These are phyloP conservation scores for Rhodotorula glutinis DNA, from an alignment of 1,284 basidiomycete genomes.

Conservation along the genomic window DNA sequence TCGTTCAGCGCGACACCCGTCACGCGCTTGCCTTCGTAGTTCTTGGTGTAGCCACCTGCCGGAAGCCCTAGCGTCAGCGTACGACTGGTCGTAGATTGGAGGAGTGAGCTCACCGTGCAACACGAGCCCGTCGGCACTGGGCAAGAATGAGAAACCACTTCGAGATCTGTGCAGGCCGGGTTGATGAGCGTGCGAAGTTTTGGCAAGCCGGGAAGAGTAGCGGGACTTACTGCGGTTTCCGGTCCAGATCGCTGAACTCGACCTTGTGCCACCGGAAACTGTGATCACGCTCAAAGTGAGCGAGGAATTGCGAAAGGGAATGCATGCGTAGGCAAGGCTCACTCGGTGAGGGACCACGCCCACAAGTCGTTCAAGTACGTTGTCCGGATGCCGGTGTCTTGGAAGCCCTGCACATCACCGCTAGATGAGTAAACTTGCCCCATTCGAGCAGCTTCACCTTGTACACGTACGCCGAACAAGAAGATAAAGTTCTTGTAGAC, in stretches of 20 bases:
- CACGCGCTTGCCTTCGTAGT: slow-evolving; percentile 78
- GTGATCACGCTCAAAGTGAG: slow-evolving; percentile 51
- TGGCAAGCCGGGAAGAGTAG: background rate
- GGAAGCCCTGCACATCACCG: slow-evolving; percentile 15
- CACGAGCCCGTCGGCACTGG: slow-evolving; percentile 74
- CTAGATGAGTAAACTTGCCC: no score
- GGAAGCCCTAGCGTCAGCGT: no score
- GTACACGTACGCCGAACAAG: slow-evolving; percentile 61
- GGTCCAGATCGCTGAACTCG: slow-evolving; percentile 66
- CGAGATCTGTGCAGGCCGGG: slow-evolving; percentile 55
- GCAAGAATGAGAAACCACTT: slow-evolving; percentile 82
- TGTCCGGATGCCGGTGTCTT: slow-evolving; percentile 39
- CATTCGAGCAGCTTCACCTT: background rate
- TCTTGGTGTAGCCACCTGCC: slow-evolving; percentile 88
- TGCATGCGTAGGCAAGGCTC: no score
- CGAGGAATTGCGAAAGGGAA: no score
- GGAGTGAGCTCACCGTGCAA: slow-evolving; percentile 47
- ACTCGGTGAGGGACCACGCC: slow-evolving; percentile 41
- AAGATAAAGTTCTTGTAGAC: slow-evolving; percentile 85
- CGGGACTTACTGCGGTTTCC: slow-evolving; percentile 55
- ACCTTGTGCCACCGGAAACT: slow-evolving; percentile 85
- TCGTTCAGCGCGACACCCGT: slow-evolving; percentile 86
- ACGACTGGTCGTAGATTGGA: background rate
- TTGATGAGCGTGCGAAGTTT: background rate
- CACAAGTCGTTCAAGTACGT: slow-evolving; percentile 43